These are phyloP conservation scores for Aquilaria sinensis DNA, from an alignment of 345 rosid genomes.

Conservation along the genomic window DNA sequence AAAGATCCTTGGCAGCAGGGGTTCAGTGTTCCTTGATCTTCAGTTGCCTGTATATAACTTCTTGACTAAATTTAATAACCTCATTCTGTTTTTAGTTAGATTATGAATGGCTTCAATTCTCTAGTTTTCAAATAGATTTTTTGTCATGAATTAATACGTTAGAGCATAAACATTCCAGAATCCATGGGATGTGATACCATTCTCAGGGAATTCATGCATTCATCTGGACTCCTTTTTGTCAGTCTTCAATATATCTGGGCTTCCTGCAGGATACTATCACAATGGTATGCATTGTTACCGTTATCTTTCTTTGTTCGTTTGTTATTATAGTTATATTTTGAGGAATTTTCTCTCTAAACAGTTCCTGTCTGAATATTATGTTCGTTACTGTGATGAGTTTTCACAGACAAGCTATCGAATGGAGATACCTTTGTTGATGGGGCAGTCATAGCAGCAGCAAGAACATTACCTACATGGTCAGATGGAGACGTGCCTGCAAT, in stretches of 20 bases:
- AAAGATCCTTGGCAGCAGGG: no score
- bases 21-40: no score
- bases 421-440: slow-evolving; percentile 70
- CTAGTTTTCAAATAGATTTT: no score
- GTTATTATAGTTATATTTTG: background rate
- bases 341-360: background rate
- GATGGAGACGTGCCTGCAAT: slow-evolving; percentile 74
- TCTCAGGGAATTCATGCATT: slow-evolving; percentile 69
- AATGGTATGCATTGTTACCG: slow-evolving; percentile 37
- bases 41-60: no score
- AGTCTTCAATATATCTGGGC: slow-evolving; percentile 71
- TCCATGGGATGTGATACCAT: slow-evolving; percentile 77
- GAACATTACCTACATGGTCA: slow-evolving; percentile 87
- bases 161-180: slow-evolving; percentile 45
- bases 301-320: background rate
- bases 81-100: no score
- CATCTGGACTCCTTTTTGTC: slow-evolving; percentile 89
- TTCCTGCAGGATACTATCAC: slow-evolving; percentile 78
- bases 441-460: slow-evolving; percentile 84
- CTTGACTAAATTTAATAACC: no score
- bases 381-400: background rate
- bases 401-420: slow-evolving; percentile 40
- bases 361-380: background rate
- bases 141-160: background rate
- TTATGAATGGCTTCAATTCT: no score